Evolutionary conservation across 352 stramenopile genomes (phyloP).

Genomic region (Pythium aristosporum): DNA sequence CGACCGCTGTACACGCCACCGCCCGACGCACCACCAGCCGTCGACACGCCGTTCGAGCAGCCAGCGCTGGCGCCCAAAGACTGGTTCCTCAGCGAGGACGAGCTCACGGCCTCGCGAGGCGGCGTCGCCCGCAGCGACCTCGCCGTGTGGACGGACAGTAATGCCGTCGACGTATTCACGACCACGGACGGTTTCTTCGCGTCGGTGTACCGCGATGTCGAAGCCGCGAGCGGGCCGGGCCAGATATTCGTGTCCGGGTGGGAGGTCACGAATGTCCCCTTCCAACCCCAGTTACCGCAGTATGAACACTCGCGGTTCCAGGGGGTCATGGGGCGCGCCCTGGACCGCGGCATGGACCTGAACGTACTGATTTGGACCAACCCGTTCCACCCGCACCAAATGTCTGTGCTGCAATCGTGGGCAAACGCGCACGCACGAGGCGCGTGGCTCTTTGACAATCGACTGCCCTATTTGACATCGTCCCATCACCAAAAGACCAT

Average conservation of each 20-base stretch:
- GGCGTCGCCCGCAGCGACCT: slow-evolving; percentile 47
- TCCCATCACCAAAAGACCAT: slow-evolving; percentile 59
- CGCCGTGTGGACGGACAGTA: slow-evolving; percentile 42
- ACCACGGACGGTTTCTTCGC: slow-evolving; percentile 50
- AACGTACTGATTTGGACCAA: slow-evolving; percentile 25
- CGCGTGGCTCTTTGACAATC: slow-evolving; percentile 49
- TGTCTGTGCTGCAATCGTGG: slow-evolving; percentile 52
- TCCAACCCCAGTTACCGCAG: slow-evolving; percentile 13
- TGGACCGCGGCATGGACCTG: slow-evolving; percentile 20
- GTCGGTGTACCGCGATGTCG: slow-evolving; percentile 47
- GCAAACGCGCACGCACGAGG: slow-evolving; percentile 37
- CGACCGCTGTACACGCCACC: slow-evolving; percentile 5
- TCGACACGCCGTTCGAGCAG: slow-evolving; percentile 29
- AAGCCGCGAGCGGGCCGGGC: slow-evolving; percentile 36
- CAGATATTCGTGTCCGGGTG: slow-evolving; percentile 27
- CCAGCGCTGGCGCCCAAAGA: slow-evolving; percentile 15
- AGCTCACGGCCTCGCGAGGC: slow-evolving; percentile 52
- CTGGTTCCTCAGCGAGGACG: slow-evolving; percentile 66
- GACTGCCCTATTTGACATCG: slow-evolving; percentile 28
- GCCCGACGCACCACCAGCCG: background rate
- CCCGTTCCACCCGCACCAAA: slow-evolving; percentile 33
- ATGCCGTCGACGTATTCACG: slow-evolving; percentile 44
- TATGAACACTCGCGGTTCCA: slow-evolving; percentile 19
- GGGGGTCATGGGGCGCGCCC: slow-evolving; percentile 11
- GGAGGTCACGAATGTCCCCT: slow-evolving; percentile 28